Conservation (phyloP, 148 eudicot species). For the Rhododendron griersonianum region DNA sequence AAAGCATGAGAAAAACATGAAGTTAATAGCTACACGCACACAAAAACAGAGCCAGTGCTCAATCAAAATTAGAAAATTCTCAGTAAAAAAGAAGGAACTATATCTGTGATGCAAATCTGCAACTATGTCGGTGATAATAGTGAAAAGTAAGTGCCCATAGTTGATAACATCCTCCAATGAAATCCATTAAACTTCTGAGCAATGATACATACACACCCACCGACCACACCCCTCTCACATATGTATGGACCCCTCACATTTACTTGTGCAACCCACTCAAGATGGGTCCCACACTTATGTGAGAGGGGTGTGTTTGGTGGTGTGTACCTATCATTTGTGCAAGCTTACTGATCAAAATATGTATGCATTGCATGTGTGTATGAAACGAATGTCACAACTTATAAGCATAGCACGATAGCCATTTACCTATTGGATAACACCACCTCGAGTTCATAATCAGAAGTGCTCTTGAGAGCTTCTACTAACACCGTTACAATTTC, state of each 20-base stretch:
- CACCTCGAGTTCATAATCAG: conserved; percentile 82
- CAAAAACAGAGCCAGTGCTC: background rate
- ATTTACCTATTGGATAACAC: conserved; percentile 66
- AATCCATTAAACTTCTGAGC: background rate
- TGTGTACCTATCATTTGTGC: background rate
- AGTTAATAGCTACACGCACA: background rate
- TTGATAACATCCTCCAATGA: background rate
- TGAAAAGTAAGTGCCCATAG: background rate
- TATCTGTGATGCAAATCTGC: background rate
- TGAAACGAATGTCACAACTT: background rate
- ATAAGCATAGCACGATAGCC: background rate
- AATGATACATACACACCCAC: background rate
- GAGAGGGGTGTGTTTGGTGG: no score
- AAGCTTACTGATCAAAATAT: background rate
- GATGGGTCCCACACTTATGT: no score
- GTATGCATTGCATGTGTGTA: background rate
- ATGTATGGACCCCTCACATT: no score
- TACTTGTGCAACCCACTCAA: no score
- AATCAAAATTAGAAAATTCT: background rate
- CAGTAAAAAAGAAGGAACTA: background rate
- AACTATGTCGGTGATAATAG: background rate
- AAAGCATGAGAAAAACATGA: background rate
- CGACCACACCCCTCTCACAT: background rate
- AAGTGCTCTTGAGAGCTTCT: conserved; percentile 64
- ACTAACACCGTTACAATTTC: conserved; percentile 73